These are phyloP conservation scores for Euphorbia peplus DNA, from an alignment of 345 rosid species.

Conservation along the genomic window DNA sequence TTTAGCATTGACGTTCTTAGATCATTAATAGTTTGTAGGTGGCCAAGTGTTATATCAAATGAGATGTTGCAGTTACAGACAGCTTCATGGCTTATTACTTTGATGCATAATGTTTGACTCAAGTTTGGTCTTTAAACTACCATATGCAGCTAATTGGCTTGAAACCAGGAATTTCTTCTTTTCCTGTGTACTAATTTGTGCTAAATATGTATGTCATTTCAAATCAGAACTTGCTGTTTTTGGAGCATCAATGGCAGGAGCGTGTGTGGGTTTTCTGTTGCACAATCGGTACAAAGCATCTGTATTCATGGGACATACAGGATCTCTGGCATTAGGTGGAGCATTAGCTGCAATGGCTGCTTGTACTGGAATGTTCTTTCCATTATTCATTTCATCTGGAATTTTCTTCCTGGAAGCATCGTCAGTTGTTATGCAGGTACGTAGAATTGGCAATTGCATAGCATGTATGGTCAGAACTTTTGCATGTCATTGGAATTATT, in stretches of 20 bases:
- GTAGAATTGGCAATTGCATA: not conserved
- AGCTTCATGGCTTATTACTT: not conserved
- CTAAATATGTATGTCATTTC: slow-evolving; percentile 17
- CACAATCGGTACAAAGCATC: slow-evolving; percentile 86
- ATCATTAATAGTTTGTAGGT: not conserved
- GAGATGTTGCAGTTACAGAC: not conserved
- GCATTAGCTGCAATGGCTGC: slow-evolving; percentile 97
- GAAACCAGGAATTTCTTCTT: not conserved
- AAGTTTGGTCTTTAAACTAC: not conserved
- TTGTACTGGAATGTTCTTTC: slow-evolving; percentile 89
- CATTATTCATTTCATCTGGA: slow-evolving; percentile 76
- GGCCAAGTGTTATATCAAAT: not conserved
- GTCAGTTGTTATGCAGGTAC: slow-evolving; percentile 68
- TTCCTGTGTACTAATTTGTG: not conserved
- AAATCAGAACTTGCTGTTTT: slow-evolving; percentile 71
- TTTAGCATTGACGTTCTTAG: not conserved
- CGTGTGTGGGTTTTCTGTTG: slow-evolving; percentile 84
- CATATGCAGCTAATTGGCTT: not conserved
- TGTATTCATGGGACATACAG: slow-evolving; percentile 75
- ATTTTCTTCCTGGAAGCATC: slow-evolving; percentile 63
- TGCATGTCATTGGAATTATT: not conserved
- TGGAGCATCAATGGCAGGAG: slow-evolving; percentile 96
- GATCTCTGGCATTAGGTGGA: slow-evolving; percentile 86
- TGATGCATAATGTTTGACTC: not conserved
- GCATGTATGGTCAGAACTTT: not conserved